Evolutionary conservation across 129 eudicot genomes (phyloP).

Genomic region (Lonicera japonica): DNA sequence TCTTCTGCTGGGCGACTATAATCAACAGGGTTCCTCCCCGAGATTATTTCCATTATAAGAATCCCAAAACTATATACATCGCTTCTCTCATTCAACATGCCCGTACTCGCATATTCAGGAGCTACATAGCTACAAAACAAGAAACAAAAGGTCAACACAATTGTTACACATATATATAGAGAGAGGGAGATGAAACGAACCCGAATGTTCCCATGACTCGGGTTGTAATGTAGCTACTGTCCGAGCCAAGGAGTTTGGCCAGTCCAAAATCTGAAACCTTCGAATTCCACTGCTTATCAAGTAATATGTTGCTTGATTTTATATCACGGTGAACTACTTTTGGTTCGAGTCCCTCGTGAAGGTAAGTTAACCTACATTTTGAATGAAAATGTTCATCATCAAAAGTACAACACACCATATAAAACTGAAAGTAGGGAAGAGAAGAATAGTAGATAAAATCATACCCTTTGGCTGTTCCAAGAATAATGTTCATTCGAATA

Average conservation of each 20-base stretch:
- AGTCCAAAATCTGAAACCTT: slow-evolving; percentile 74
- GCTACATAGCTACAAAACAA: slow-evolving; percentile 50
- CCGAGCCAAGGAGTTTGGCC: slow-evolving; percentile 70
- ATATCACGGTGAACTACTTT: slow-evolving; percentile 73
- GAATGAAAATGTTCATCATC: slow-evolving; percentile 1
- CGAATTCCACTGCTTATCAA: slow-evolving; percentile 60
- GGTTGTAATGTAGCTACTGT: slow-evolving; percentile 52
- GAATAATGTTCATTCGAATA: slow-evolving; percentile 56
- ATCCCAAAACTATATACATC: slow-evolving; percentile 69
- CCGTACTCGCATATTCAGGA: slow-evolving; percentile 71
- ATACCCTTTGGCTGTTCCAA: slow-evolving; percentile 68
- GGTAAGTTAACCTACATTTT: slow-evolving; percentile 49
- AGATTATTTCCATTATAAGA: slow-evolving; percentile 56
- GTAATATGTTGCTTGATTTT: slow-evolving; percentile 63
- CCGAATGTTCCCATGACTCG: slow-evolving; percentile 81
- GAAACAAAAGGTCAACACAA: slow-evolving; percentile 2
- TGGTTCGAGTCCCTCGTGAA: slow-evolving; percentile 71
- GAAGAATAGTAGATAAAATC: not conserved
- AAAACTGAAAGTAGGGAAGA: not conserved
- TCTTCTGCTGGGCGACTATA: slow-evolving; percentile 49
- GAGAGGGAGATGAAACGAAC: slow-evolving; percentile 15
- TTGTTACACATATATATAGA: not conserved
- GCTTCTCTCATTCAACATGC: slow-evolving; percentile 64
- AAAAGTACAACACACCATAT: slow-evolving; percentile 3
- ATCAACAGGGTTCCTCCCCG: slow-evolving; percentile 61